Conservation (phyloP, 108 stramenopile species). For the Pinguiococcus pyrenoidosus region DNA sequence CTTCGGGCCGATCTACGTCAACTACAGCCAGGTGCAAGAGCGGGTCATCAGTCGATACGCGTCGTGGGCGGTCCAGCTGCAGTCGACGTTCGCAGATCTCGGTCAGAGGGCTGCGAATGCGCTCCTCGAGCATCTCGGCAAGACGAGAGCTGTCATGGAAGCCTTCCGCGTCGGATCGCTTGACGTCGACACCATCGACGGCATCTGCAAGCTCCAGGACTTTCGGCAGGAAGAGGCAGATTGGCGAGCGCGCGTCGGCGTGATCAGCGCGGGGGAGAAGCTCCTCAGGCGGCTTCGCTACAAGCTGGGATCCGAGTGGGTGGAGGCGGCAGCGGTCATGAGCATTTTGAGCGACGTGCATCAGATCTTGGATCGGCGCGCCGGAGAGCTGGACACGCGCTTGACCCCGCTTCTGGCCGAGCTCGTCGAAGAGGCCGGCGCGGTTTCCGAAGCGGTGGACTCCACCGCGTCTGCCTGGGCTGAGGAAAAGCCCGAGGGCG, state of each 20-base stretch:
- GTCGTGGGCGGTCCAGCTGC: no score
- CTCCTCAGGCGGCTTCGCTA: conserved; percentile 71
- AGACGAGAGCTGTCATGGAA: no score
- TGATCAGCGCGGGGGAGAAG: conserved; percentile 58
- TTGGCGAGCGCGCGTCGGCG: no score
- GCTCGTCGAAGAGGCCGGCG: no score
- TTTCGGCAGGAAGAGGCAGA: conserved; percentile 53
- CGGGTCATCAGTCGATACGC: no score
- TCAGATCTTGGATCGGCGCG: conserved; percentile 57
- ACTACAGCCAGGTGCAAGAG: conserved; percentile 64
- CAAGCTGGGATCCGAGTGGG: conserved; percentile 72
- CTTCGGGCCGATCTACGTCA: conserved; percentile 77
- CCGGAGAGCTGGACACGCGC: neutral
- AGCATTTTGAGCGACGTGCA: conserved; percentile 69
- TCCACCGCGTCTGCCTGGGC: no score
- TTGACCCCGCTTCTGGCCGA: no score
- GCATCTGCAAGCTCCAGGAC: conserved; percentile 5
- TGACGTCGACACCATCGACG: conserved; percentile 43
- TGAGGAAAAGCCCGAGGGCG: no score
- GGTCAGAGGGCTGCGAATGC: no score
- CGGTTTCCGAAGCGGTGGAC: no score
- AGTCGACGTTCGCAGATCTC: no score
- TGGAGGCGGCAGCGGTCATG: conserved; percentile 58
- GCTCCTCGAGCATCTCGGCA: no score
- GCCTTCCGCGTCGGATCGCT: conserved; percentile 50